Percentiles rank a stretch among this genome's conserved stretches.
phyloP scores from a whole-genome alignment of 75 land plant genomes.

The Gnetum montanum region DNA sequence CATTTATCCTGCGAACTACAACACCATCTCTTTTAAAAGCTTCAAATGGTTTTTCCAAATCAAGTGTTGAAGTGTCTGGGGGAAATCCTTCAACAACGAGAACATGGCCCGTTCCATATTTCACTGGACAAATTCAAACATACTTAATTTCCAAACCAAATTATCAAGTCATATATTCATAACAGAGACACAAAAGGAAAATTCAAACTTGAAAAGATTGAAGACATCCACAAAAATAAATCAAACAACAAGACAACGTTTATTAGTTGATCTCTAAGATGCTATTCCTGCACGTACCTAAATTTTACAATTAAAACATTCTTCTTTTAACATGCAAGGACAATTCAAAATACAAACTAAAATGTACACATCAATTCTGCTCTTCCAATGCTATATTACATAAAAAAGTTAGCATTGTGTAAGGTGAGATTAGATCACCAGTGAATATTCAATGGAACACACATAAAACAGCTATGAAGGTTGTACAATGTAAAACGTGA shows the following conservation, averaged over 20 bases:
- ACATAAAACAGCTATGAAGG: background rate
- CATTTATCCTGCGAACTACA: conserved; percentile 83
- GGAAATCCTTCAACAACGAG: conserved; percentile 71
- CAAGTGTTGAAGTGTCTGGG: conserved; percentile 50
- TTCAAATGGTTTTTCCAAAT: conserved; percentile 64
- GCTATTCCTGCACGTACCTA: no score
- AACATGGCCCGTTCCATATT: conserved; percentile 72
- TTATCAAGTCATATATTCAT: background rate
- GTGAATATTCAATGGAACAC: background rate
- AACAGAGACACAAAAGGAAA: background rate
- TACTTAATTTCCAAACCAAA: background rate
- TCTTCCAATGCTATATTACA: no score
- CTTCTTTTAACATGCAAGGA: no score
- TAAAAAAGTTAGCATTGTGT: no score
- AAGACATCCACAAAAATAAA: background rate
- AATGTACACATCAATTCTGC: no score
- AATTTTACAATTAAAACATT: no score
- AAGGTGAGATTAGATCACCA: background rate
- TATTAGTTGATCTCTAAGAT: background rate
- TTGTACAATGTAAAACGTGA: background rate
- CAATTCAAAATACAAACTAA: no score
- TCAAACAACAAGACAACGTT: background rate
- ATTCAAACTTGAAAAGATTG: background rate
- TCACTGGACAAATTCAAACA: conserved; percentile 26
- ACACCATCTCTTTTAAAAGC: conserved; percentile 47